Base-by-base conservation (phyloP, 495 filamentous ascomycete genomes). In the Xylaria acuta region DNA sequence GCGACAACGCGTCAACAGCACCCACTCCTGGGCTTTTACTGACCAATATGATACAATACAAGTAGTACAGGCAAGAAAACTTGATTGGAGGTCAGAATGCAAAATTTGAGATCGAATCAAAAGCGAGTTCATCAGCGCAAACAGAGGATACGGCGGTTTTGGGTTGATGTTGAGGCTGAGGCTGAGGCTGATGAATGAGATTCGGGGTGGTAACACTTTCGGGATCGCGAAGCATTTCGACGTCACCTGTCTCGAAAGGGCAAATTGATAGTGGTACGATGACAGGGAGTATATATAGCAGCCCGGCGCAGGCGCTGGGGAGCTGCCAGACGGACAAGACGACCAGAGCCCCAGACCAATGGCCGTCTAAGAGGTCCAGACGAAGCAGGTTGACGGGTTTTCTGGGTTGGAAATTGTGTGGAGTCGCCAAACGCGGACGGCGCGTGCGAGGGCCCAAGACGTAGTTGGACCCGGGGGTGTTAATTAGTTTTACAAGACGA, bases 21-120 rank as follows among this genome's bases (percentile, higher is more conserved):
- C 64, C 32, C 65, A 68, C 76, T 72, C 30, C 82, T 81, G 80
- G 82, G 81, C 63, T 77, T 70, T 64, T 69, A 84, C 84, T 84
- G 80, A 86, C 84, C 83, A 85, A 84, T 86, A 85, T 86, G 81
- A 83, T 84, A 86, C 82, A 84, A 75, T 43, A 69, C 74, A 78
- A 72, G 75, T 72, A 75, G 72, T 76, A 77, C 71, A 78, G 56
- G 54, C 5, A 47, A 45, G 68, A 69, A n/a, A 68, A 66, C 63
- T 64, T 67, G 70, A 58, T 59, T 30, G 67, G 70, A 73, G 47
- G 68, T 45, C 36, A 41, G 65, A 38, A 71, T 58, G 20, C 41
- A 74, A 72, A 36, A 64, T n/a, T 30, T 72, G 54, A 70, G 40
- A 62, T 34, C 36, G 6, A 66, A 72, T 72, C 25, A 74, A 68